Conservation (phyloP, 192 early-diverging fungal genomes). For the Coemansia umbellata region DNA sequence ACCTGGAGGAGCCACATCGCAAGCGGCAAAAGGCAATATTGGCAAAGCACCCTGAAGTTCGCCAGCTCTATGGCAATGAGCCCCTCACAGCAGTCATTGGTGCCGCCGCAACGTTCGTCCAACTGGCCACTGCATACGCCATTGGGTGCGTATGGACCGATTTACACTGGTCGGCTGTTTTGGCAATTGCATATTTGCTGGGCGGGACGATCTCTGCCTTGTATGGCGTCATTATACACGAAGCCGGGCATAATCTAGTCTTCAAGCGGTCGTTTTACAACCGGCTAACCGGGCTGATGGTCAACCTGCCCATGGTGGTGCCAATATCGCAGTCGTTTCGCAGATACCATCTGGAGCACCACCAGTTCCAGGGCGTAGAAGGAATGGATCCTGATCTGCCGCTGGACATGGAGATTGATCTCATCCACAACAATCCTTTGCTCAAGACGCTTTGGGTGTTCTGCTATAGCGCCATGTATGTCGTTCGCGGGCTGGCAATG, state of each 20-base stretch:
- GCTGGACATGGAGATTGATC: constrained; percentile 71
- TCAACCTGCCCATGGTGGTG: constrained; percentile 82
- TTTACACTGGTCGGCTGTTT: constrained; percentile 57
- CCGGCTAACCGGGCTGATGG: constrained; percentile 73
- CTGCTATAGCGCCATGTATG: constrained; percentile 80
- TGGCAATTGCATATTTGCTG: constrained; percentile 67
- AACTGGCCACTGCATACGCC: constrained; percentile 73
- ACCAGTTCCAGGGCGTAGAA: constrained; percentile 91
- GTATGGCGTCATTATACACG: constrained; percentile 86
- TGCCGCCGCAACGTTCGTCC: constrained; percentile 55
- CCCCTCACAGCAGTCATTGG: constrained; percentile 72
- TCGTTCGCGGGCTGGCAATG: constrained; percentile 63
- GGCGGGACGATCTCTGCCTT: constrained; percentile 82
- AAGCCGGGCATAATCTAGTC: constrained; percentile 85
- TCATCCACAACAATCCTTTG: constrained; percentile 67
- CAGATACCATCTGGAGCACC: constrained; percentile 93
- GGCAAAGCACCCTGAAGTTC: constrained; percentile 81
- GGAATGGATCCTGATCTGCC: constrained; percentile 94
- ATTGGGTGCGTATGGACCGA: constrained; percentile 64
- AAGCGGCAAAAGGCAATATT: constrained; percentile 87
- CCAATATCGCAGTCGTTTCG: constrained; percentile 79
- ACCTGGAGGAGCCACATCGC: constrained; percentile 92
- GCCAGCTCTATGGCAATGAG: constrained; percentile 78
- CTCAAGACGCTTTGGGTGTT: constrained; percentile 74
- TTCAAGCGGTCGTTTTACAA: constrained; percentile 67